Evolutionary conservation across 2,329 filamentous ascomycete genomes (phyloP).

Genomic region (Lasiodiplodia gonubiensis): DNA sequence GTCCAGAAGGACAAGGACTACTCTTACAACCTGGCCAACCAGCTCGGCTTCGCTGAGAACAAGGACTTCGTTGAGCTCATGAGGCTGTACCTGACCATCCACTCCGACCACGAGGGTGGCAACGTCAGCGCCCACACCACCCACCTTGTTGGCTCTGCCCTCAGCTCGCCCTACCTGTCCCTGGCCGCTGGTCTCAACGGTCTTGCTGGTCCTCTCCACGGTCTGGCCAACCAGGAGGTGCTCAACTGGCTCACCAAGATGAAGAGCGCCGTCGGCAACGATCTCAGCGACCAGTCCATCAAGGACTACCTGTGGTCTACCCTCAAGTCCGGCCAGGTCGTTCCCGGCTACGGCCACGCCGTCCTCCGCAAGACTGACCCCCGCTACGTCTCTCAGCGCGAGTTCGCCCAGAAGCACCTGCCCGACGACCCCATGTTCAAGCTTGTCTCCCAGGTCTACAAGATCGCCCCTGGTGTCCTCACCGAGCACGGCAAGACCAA

Average conservation of each 20-base stretch:
- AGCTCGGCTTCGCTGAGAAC: slow-evolving; percentile 96
- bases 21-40: slow-evolving; percentile 98
- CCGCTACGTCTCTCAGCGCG: slow-evolving; percentile 97
- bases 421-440: slow-evolving; percentile 99
- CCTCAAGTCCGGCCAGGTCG: slow-evolving; percentile 92
- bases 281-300: slow-evolving; percentile 95
- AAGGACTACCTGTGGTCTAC: slow-evolving; percentile 99
- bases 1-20: slow-evolving; percentile 99
- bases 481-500: slow-evolving; percentile 99
- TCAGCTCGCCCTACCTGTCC: slow-evolving; percentile 97
- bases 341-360: slow-evolving; percentile 97
- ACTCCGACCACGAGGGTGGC: slow-evolving; percentile 99
- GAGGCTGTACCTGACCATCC: slow-evolving; percentile 99
- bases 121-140: slow-evolving; percentile 99
- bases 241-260: slow-evolving; percentile 99
- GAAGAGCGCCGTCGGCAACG: slow-evolving; percentile 93
- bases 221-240: slow-evolving; percentile 99
- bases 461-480: slow-evolving; percentile 96
- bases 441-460: slow-evolving; percentile 99
- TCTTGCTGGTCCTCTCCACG: slow-evolving; percentile 97
- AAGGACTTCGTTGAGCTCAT: slow-evolving; percentile 97
- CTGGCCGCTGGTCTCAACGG: slow-evolving; percentile 96
- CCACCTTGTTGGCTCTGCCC: slow-evolving; percentile 93
- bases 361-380: slow-evolving; percentile 99
- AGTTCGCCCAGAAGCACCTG: slow-evolving; percentile 92